A percentile compares a stretch with the other conserved stretches of the same genome.
Conservation (phyloP, 805 yeast genomes). For the Huiozyma naganishii region DNA sequence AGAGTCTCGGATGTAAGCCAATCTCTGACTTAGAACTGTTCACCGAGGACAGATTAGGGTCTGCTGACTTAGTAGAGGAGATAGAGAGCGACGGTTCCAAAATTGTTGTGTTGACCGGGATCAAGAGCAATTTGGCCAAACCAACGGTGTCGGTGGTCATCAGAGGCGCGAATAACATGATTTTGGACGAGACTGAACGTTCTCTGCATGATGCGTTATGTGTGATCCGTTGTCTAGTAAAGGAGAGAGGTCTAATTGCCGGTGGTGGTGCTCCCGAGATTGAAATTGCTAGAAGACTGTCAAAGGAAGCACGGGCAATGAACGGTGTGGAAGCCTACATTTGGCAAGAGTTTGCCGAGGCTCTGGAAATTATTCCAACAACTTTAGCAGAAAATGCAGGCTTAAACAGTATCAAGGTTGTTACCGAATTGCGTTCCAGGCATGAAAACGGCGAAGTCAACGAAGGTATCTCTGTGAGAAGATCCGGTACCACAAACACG, state of each 20-base stretch:
- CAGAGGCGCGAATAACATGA: conserved; percentile 87
- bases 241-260: conserved; percentile 82
- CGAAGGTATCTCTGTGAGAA: conserved; percentile 93
- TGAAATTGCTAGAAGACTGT: conserved; percentile 67
- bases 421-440: conserved; percentile 81
- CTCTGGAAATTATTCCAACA: conserved; percentile 86
- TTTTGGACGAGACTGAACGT: conserved; percentile 93
- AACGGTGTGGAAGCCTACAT: conserved; percentile 86
- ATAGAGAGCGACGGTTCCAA: conserved; percentile 81
- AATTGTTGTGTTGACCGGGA: conserved; percentile 79
- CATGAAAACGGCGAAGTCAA: conserved; percentile 85
- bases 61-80: conserved; percentile 89
- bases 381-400: conserved; percentile 95
- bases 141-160: conserved; percentile 80
- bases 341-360: conserved; percentile 84
- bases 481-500: conserved; percentile 87
- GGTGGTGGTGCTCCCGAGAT: conserved; percentile 99
- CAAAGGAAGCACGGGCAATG: conserved; percentile 58
- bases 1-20: conserved; percentile 85
- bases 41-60: conserved; percentile 84
- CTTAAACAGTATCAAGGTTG: conserved; percentile 79
- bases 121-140: conserved; percentile 33
- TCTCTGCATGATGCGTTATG: conserved; percentile 96
- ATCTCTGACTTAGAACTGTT: conserved; percentile 92
- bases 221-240: conserved; percentile 82